A percentile compares a stretch with the other conserved stretches of the same genome.
Evolutionary conservation across 2,329 filamentous ascomycete genomes (phyloP).

Genomic region (Trichophyton mentagrophytes): DNA sequence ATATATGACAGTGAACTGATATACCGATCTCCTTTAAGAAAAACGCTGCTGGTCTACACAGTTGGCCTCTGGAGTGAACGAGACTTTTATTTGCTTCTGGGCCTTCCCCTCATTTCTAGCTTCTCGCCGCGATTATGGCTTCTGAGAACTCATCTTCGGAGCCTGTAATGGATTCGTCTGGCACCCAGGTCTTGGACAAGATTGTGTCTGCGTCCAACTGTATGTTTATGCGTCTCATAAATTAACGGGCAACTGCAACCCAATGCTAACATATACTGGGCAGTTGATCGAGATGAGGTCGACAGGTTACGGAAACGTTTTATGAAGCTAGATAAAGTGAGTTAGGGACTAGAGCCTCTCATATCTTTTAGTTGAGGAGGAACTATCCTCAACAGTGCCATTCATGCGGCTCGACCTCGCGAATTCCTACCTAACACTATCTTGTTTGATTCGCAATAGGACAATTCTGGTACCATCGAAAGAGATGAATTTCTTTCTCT

Average conservation of each 20-base stretch:
- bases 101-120: not conserved
- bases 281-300: conserved; percentile 95
- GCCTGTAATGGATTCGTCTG: conserved; percentile 26
- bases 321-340: conserved; percentile 96
- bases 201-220: conserved; percentile 96
- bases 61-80: not conserved
- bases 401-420: not conserved
- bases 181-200: conserved; percentile 68
- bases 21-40: not conserved
- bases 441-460: conserved; percentile 40
- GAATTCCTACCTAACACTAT: not conserved
- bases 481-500: conserved; percentile 95
- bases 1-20: not conserved
- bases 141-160: conserved; percentile 33
- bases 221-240: conserved; percentile 34
- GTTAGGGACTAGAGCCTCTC: conserved; percentile 1
- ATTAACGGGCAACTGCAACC: not conserved
- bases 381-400: not conserved
- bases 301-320: conserved; percentile 92
- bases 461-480: conserved; percentile 96
- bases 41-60: too few relatives aligned
- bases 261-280: conserved; percentile 1
- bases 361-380: not conserved
- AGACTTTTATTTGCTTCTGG: not conserved
- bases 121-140: not conserved